Percentiles rank a stretch among this genome's conserved stretches.
These are phyloP conservation scores for Aspergillus haitiensis DNA, from an alignment of 495 filamentous ascomycete species.

Conservation along the genomic window DNA sequence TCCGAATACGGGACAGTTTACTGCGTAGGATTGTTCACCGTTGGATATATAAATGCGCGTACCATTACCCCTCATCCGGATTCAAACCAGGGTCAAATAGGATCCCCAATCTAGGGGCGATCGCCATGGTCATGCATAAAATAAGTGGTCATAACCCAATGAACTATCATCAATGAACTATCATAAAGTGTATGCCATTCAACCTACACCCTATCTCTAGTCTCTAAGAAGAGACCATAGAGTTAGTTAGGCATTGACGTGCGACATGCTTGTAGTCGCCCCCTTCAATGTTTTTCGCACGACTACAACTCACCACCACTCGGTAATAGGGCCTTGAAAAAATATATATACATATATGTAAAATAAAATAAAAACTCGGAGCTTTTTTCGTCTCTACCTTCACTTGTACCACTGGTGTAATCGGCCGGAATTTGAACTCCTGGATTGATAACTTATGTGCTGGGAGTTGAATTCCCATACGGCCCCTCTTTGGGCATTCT, in stretches of 20 bases:
- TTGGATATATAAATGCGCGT: not conserved
- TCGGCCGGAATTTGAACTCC: not conserved
- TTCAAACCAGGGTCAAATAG: not conserved
- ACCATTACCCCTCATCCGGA: not conserved
- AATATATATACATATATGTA: not conserved
- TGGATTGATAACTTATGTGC: too few relatives aligned
- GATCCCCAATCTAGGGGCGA: not conserved
- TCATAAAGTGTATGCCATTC: too few relatives aligned
- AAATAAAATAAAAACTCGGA: not conserved
- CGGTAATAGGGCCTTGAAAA: not conserved
- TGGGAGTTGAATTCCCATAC: too few relatives aligned
- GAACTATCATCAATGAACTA: too few relatives aligned
- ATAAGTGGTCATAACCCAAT: not conserved
- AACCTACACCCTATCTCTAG: not conserved
- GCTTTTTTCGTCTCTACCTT: constrained; percentile 6
- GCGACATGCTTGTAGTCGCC: not conserved
- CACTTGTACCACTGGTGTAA: not conserved
- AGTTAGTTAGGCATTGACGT: not conserved
- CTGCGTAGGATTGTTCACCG: too few relatives aligned
- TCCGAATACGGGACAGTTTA: too few relatives aligned
- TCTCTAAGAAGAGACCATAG: not conserved
- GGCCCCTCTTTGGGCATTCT: too few relatives aligned
- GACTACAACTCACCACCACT: not conserved
- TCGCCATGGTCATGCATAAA: not conserved
- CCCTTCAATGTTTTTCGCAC: not conserved